Percentiles rank a stretch among this genome's conserved stretches.
These are phyloP conservation scores for Rugosomyces carneus DNA, from an alignment of 1,284 basidiomycete genomes.

Conservation along the genomic window DNA sequence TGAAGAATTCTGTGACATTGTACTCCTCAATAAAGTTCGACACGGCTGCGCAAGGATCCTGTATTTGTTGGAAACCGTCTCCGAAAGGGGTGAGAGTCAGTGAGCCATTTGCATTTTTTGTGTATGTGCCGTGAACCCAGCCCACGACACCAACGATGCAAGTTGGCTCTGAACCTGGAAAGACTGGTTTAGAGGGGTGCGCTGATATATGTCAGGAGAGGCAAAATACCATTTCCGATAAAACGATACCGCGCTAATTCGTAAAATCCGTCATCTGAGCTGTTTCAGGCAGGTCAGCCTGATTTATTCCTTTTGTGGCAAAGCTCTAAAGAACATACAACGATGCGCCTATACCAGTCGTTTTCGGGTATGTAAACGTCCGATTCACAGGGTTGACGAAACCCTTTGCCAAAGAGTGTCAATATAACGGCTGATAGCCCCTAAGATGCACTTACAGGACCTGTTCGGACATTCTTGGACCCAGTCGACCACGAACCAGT, in stretches of 20 bases:
- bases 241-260: slow-evolving; percentile 89
- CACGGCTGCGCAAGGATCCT: slow-evolving; percentile 81
- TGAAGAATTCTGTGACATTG: slow-evolving; percentile 60
- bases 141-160: slow-evolving; percentile 82
- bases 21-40: slow-evolving; percentile 83
- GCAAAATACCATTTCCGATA: slow-evolving; percentile 61
- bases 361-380: slow-evolving; percentile 76
- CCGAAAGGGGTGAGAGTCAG: slow-evolving; percentile 64
- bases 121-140: slow-evolving; percentile 83
- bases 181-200: slow-evolving; percentile 4
- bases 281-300: slow-evolving; percentile 24
- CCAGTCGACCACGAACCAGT: slow-evolving; percentile 85
- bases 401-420: slow-evolving; percentile 37
- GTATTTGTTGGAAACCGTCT: slow-evolving; percentile 88
- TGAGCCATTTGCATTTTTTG: slow-evolving; percentile 67
- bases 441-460: slow-evolving; percentile 59
- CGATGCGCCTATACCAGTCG: slow-evolving; percentile 80
- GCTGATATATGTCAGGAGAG: slow-evolving; percentile 10
- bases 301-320: slow-evolving; percentile 1
- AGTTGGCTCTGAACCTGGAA: slow-evolving; percentile 58
- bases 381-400: slow-evolving; percentile 80
- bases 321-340: slow-evolving; percentile 58
- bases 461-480: slow-evolving; percentile 69
- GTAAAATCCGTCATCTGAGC: slow-evolving; percentile 67
- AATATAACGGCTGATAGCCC: slow-evolving; percentile 1